phyloP scores from a whole-genome alignment of 192 early-diverging fungal species.

The Umbelopsis vinacea region DNA sequence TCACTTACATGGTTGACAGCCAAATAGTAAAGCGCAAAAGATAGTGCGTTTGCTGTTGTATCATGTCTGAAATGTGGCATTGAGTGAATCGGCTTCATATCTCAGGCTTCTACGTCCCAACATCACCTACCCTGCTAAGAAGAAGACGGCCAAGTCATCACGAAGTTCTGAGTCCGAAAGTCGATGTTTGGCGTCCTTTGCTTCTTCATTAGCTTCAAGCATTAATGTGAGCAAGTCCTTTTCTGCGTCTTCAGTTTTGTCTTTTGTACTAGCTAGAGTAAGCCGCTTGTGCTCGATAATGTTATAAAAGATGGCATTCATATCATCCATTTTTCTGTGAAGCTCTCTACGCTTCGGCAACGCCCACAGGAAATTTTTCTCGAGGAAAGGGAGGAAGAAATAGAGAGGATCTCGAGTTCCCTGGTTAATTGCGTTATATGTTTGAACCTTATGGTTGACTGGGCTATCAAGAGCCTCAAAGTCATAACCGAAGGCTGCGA shows the following conservation, averaged over 20 bases:
- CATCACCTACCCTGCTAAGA: slow-evolving; percentile 3
- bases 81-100: too few relatives aligned
- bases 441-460: slow-evolving; percentile 13
- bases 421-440: slow-evolving; percentile 3
- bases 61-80: slow-evolving; percentile 10
- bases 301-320: slow-evolving; percentile 22
- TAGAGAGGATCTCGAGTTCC: background rate
- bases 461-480: slow-evolving; percentile 27
- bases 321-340: slow-evolving; percentile 12
- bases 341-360: slow-evolving; percentile 22
- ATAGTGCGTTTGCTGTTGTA: slow-evolving; percentile 22
- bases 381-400: slow-evolving; percentile 27
- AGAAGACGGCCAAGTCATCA: slow-evolving; percentile 12
- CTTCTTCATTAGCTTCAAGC: slow-evolving; percentile 27
- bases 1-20: slow-evolving; percentile 19
- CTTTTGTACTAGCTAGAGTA: background rate
- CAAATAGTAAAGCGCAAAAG: slow-evolving; percentile 23
- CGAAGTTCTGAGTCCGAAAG: slow-evolving; percentile 24
- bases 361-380: slow-evolving; percentile 15
- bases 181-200: background rate
- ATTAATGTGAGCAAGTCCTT: slow-evolving; percentile 37
- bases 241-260: slow-evolving; percentile 29
- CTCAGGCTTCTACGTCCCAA: background rate
- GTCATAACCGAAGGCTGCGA: slow-evolving; percentile 37
- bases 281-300: slow-evolving; percentile 31